Evolutionary conservation across 2,329 filamentous ascomycete genomes (phyloP).

Genomic region (Mollisia scopiformis): DNA sequence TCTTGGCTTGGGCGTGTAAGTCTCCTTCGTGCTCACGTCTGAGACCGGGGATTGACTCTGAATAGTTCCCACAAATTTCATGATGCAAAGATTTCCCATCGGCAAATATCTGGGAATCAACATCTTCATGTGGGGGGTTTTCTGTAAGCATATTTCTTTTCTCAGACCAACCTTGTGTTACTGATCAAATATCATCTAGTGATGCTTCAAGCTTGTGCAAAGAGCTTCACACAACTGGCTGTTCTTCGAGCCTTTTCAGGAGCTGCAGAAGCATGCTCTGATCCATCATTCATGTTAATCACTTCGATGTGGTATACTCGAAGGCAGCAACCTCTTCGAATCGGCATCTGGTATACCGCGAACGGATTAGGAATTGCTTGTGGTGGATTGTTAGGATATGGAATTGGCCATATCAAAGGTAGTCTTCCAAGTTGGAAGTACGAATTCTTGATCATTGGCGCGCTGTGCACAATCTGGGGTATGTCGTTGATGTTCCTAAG

Average conservation of each 20-base stretch:
- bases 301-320: slow-evolving; percentile 55
- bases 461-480: slow-evolving; percentile 19
- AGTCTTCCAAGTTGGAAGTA: slow-evolving; percentile 65
- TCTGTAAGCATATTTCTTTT: slow-evolving; percentile 27
- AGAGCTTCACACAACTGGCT: slow-evolving; percentile 53
- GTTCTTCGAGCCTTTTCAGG: slow-evolving; percentile 55
- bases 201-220: slow-evolving; percentile 53
- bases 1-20: slow-evolving; percentile 51
- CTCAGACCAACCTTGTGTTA: neutral
- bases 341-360: slow-evolving; percentile 59
- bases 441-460: slow-evolving; percentile 63
- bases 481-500: neutral
- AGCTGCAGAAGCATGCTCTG: slow-evolving; percentile 57
- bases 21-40: too few species aligned
- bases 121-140: slow-evolving; percentile 52
- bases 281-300: slow-evolving; percentile 60
- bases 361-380: slow-evolving; percentile 64
- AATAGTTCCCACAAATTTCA: slow-evolving; percentile 46
- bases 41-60: neutral
- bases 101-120: slow-evolving; percentile 58
- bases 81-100: slow-evolving; percentile 51
- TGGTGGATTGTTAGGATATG: slow-evolving; percentile 57
- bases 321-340: slow-evolving; percentile 62
- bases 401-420: slow-evolving; percentile 61
- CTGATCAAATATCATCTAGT: slow-evolving; percentile 24